Conservation (phyloP, 768 basidiomycete species). For the Galerina sulciceps region DNA sequence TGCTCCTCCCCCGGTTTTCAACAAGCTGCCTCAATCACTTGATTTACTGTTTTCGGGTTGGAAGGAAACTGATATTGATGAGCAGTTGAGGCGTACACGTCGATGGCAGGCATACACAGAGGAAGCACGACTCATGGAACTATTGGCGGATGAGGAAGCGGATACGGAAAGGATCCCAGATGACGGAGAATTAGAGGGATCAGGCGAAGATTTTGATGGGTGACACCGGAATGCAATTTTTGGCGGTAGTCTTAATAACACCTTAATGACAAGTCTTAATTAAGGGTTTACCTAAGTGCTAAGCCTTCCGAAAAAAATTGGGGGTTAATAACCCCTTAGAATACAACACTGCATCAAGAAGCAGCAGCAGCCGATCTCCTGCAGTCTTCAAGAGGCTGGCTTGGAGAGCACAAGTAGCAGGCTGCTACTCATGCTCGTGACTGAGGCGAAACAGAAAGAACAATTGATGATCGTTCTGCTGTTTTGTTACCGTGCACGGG, state of each 20-base stretch:
- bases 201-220: slow-evolving; percentile 22
- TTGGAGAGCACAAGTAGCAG: too few relatives aligned
- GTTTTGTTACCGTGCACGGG: too few relatives aligned
- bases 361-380: too few relatives aligned
- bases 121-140: slow-evolving; percentile 22
- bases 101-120: slow-evolving; percentile 17
- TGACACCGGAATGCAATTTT: slow-evolving; percentile 4
- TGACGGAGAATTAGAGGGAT: slow-evolving; percentile 24
- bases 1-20: too few relatives aligned
- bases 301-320: neutral
- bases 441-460: too few relatives aligned
- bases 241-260: slow-evolving; percentile 10
- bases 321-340: too few relatives aligned
- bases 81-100: slow-evolving; percentile 1
- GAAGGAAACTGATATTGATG: slow-evolving; percentile 15
- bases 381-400: too few relatives aligned
- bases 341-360: too few relatives aligned
- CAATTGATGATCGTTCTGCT: too few relatives aligned
- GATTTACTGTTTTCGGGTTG: slow-evolving; percentile 20
- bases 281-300: slow-evolving; percentile 7
- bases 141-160: slow-evolving; percentile 24
- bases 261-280: slow-evolving; percentile 20
- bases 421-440: too few relatives aligned
- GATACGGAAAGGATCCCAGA: slow-evolving; percentile 18
- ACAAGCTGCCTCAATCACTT: slow-evolving; percentile 16